phyloP scores from a whole-genome alignment of 208 protist genomes.

The Herpetomonas tarakana region DNA sequence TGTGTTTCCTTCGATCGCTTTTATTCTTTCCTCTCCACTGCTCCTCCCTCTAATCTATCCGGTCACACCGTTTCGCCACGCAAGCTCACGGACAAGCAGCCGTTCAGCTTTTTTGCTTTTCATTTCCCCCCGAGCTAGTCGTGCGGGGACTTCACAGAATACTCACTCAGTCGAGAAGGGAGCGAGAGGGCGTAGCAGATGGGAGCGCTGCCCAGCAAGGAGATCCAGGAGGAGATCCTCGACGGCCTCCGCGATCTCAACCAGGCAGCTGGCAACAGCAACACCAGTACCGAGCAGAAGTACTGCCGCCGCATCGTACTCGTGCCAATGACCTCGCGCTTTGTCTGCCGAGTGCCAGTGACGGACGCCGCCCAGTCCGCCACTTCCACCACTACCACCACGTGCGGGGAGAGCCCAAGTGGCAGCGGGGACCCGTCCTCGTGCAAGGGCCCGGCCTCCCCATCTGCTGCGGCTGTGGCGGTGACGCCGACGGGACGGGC shows the following conservation, averaged over 20 bases:
- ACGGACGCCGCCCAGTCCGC: neutral
- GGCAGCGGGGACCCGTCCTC: neutral
- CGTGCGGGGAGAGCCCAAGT: neutral
- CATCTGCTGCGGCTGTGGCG: neutral
- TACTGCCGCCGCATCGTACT: neutral
- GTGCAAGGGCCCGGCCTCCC: neutral
- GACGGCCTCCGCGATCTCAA: slow-evolving; percentile 1
- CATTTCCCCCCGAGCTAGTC: too few species aligned
- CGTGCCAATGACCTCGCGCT: neutral
- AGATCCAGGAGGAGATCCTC: slow-evolving; percentile 9
- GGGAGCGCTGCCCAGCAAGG: slow-evolving; percentile 12
- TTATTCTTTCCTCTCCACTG: neutral
- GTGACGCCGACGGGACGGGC: neutral
- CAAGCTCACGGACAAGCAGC: neutral
- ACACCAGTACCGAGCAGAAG: neutral
- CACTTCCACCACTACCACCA: neutral
- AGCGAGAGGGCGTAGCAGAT: neutral
- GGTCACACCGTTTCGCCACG: neutral
- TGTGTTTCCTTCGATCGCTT: neutral
- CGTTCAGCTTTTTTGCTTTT: neutral
- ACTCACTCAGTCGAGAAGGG: neutral
- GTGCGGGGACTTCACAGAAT: too few species aligned
- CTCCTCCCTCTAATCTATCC: neutral
- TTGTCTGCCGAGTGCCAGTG: neutral
- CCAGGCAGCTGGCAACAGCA: neutral